Percentiles rank a stretch among this genome's conserved stretches.
phyloP scores from a whole-genome alignment of 164 flowering plant species.

The Annona cherimola region DNA sequence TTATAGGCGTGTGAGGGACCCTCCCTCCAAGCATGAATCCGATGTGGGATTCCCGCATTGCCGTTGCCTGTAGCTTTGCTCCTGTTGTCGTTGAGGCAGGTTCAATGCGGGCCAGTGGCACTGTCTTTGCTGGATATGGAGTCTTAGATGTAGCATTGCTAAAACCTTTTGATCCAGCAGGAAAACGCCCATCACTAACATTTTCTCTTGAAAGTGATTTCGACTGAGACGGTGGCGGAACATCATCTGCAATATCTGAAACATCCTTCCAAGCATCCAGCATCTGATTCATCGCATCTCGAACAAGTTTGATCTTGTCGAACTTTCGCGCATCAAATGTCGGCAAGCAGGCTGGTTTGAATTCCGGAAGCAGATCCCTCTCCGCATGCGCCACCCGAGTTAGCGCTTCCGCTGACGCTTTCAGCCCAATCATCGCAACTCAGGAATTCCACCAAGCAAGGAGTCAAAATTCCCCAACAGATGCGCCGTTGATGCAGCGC shows the following conservation, averaged over 20 bases:
- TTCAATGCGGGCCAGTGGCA: too few relatives aligned
- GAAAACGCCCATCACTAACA: slow-evolving; percentile 38
- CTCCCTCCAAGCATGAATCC: too few relatives aligned
- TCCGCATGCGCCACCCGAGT: slow-evolving; percentile 58
- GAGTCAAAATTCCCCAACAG: slow-evolving; percentile 44
- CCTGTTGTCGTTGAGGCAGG: too few relatives aligned
- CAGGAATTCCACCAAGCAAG: slow-evolving; percentile 52
- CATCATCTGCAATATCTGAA: slow-evolving; percentile 5
- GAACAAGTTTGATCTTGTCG: slow-evolving; percentile 43
- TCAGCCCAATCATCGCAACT: slow-evolving; percentile 83
- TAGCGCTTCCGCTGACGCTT: slow-evolving; percentile 73
- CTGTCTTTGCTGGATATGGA: slow-evolving; percentile 32
- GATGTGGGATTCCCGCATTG: too few relatives aligned
- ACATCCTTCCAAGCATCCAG: slow-evolving; percentile 16
- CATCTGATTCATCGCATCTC: slow-evolving; percentile 17
- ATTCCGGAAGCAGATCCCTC: slow-evolving; percentile 45
- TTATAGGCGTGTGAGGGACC: too few relatives aligned
- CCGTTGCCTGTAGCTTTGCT: too few relatives aligned
- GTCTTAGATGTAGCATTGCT: slow-evolving; percentile 18
- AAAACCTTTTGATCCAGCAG: slow-evolving; percentile 28
- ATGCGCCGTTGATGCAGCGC: slow-evolving; percentile 31
- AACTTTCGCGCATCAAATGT: slow-evolving; percentile 57
- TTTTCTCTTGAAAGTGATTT: slow-evolving; percentile 56
- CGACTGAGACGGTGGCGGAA: slow-evolving; percentile 45
- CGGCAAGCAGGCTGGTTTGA: slow-evolving; percentile 47